Evolutionary conservation across 768 basidiomycete species (phyloP), one percentile per base, ranked within the genome.

Genomic region (Lenzites betulinus): DNA sequence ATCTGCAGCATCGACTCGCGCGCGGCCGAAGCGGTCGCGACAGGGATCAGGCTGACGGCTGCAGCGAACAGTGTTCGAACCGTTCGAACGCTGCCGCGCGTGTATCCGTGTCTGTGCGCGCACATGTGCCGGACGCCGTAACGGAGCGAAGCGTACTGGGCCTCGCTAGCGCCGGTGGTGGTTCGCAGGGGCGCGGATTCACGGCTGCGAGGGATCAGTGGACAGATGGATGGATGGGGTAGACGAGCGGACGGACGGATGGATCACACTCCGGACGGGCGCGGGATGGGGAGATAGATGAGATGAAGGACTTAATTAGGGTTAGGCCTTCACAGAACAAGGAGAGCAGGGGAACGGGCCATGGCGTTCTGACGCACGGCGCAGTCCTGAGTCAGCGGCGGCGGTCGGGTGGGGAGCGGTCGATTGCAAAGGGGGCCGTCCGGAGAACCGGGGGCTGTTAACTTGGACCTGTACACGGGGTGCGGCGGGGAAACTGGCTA

Each of bases 281-380:
- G 59, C 48, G 53, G 42, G 35, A 33, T 33, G 30, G 47, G 28
- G 38, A 33, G 52, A 33, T 51, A 50, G 48, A 55, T 50, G 60
- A 61, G 38, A 28, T 42, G 54, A 36, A 55, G 16, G 13, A 22
- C 54, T 61, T 41, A 18, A 61, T 55, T 55, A 51, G 53, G 54
- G 60, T 55, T 55, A 55, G 54, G 33, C 60, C 60, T 55, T 61
- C 60, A 55, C 60, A 61, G 53, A 61, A 61, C 48, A 60, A 52
- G 30, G 42, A 28, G 8, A 53, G 48, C 22, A 23, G 47, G 36
- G 48, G 48, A 38, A 36, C n/a, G n/a, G n/a, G n/a, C n/a, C n/a
- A n/a, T 36, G 33, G 33, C 23, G 33, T 54, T 49, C 47, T 54
- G 59, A 53, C 54, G 60, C 51, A 28, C 15, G 36, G 20, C 30